Evolutionary conservation across 208 protist genomes (phyloP).

Genomic region (Balamuthia mandrillaris): DNA sequence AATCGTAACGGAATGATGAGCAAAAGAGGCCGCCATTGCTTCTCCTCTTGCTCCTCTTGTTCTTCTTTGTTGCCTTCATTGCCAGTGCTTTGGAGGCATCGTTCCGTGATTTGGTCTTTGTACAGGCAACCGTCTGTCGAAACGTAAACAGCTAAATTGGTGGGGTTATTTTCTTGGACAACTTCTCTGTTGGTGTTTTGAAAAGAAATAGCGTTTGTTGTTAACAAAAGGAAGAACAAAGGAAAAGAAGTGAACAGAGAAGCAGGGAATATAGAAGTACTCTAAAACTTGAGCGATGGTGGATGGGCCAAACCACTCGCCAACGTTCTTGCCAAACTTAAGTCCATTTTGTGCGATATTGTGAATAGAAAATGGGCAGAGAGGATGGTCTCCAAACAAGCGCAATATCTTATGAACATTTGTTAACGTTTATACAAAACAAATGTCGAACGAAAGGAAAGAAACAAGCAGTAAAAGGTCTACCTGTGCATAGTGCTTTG

Average conservation of each 20-base stretch:
- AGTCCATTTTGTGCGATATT: conserved; percentile 24
- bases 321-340: conserved; percentile 38
- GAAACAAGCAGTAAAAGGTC: background rate
- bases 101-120: background rate
- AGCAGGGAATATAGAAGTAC: background rate
- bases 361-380: conserved; percentile 48
- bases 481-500: background rate
- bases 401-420: conserved; percentile 11
- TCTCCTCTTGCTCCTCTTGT: background rate
- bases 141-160: background rate
- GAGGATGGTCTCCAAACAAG: conserved; percentile 41
- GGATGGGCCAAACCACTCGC: conserved; percentile 55
- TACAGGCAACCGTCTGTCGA: background rate
- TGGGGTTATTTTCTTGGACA: background rate
- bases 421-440: too few species aligned
- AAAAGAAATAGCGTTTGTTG: background rate
- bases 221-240: background rate
- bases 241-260: background rate
- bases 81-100: too few species aligned
- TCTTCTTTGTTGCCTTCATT: background rate
- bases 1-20: background rate
- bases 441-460: background rate
- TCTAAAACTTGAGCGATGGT: conserved; percentile 30
- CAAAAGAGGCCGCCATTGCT: background rate
- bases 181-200: background rate